Conservation (phyloP, 352 stramenopile species). For the Globisporangium radiosum region DNA sequence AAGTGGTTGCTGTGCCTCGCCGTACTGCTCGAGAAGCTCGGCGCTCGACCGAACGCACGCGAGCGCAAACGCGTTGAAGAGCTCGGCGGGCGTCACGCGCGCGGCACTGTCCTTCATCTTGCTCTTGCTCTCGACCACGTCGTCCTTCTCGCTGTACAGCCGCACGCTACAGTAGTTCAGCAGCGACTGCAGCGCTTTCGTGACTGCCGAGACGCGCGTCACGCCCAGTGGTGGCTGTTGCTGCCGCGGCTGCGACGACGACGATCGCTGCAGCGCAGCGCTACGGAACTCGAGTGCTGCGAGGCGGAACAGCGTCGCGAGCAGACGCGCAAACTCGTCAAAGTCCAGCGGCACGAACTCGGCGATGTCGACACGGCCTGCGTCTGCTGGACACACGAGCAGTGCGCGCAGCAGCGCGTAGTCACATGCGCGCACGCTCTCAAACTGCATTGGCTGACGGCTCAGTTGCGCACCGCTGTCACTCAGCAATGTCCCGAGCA, state of each 20-base stretch:
- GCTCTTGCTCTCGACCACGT: slow-evolving; percentile 11
- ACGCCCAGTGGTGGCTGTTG: background rate
- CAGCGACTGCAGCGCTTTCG: slow-evolving; percentile 33
- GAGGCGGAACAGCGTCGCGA: slow-evolving; percentile 24
- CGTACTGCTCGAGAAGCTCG: slow-evolving; percentile 17
- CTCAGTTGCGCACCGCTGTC: slow-evolving; percentile 8
- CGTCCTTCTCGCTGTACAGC: slow-evolving; percentile 26
- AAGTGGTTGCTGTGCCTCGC: background rate
- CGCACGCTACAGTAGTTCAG: slow-evolving; percentile 42
- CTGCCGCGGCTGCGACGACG: background rate
- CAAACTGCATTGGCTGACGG: slow-evolving; percentile 10
- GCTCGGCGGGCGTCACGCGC: slow-evolving; percentile 9
- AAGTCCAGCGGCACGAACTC: slow-evolving; percentile 30
- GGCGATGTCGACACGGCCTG: slow-evolving; percentile 27
- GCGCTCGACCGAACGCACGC: slow-evolving; percentile 29
- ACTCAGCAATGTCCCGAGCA: background rate
- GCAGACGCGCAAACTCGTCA: slow-evolving; percentile 22
- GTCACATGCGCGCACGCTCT: slow-evolving; percentile 22
- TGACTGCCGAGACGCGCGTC: slow-evolving; percentile 20
- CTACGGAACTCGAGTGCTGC: slow-evolving; percentile 26
- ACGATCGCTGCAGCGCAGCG: background rate
- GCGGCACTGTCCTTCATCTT: slow-evolving; percentile 7
- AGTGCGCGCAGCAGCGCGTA: slow-evolving; percentile 23
- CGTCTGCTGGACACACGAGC: slow-evolving; percentile 26
- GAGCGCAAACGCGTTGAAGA: slow-evolving; percentile 40